phyloP scores from a whole-genome alignment of 2,329 filamentous ascomycete species.

The Fusarium dimerum region DNA sequence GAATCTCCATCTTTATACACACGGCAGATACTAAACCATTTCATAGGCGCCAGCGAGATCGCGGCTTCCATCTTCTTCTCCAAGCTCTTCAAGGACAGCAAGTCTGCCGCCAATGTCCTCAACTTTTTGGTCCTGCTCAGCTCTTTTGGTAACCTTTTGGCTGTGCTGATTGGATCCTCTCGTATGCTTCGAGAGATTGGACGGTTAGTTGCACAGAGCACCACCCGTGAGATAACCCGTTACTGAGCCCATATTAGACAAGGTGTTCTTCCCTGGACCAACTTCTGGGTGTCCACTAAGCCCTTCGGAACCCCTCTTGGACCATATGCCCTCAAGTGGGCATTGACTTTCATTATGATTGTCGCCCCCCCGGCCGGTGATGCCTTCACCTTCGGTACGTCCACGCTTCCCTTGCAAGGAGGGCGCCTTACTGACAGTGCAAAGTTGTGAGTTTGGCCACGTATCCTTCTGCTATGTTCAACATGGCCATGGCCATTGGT shows the following conservation, averaged over 20 bases:
- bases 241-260: constrained; percentile 39
- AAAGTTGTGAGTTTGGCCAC: constrained; percentile 58
- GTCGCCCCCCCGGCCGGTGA: constrained; percentile 62
- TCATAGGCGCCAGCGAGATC: constrained; percentile 46
- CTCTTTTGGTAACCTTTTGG: constrained; percentile 60
- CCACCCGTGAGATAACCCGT: not conserved
- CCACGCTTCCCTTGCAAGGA: accelerated
- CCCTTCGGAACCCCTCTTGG: constrained; percentile 65
- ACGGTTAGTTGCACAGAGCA: constrained; percentile 31
- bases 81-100: constrained; percentile 51
- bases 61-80: constrained; percentile 60
- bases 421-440: not conserved
- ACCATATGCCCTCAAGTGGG: constrained; percentile 59
- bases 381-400: constrained; percentile 60
- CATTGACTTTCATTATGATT: constrained; percentile 59
- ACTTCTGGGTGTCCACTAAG: constrained; percentile 61
- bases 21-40: not conserved
- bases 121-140: constrained; percentile 60
- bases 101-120: constrained; percentile 48
- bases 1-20: no score
- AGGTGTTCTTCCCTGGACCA: constrained; percentile 58
- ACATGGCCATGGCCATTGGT: constrained; percentile 56
- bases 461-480: constrained; percentile 61
- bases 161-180: constrained; percentile 55
- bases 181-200: constrained; percentile 61